Percentiles rank a stretch among this genome's conserved stretches.
Evolutionary conservation across 257 asterid species (phyloP).

Genomic region (Petunia axillaris): DNA sequence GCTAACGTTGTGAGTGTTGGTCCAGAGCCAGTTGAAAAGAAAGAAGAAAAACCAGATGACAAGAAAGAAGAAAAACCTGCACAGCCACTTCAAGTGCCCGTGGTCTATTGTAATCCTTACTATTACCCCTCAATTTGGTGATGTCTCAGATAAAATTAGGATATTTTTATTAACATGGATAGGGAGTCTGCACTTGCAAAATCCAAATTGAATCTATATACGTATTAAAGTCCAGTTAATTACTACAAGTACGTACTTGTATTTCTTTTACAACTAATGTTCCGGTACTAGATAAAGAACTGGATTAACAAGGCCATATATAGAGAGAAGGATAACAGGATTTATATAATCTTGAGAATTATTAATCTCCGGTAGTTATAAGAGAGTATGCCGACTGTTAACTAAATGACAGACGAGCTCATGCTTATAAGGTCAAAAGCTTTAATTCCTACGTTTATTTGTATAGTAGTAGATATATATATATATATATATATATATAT

Average conservation of each 20-base stretch:
- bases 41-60: slow-evolving; percentile 28
- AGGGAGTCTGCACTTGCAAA: not conserved
- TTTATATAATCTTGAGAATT: too few relatives aligned
- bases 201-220: not conserved
- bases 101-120: not conserved
- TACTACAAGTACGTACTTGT: too few relatives aligned
- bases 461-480: too few relatives aligned
- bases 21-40: slow-evolving; percentile 13
- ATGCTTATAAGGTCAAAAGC: not conserved
- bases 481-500: too few relatives aligned
- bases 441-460: not conserved
- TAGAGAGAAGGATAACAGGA: too few relatives aligned
- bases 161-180: not conserved
- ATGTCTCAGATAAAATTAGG: too few relatives aligned
- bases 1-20: slow-evolving; percentile 53
- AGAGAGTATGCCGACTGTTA: not conserved
- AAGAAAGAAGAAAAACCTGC: slow-evolving; percentile 29
- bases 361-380: not conserved
- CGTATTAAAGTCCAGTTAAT: too few relatives aligned
- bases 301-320: too few relatives aligned
- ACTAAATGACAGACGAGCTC: not conserved
- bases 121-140: not conserved
- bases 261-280: too few relatives aligned
- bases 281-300: too few relatives aligned
- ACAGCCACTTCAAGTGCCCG: not conserved